Base-by-base conservation (phyloP, 2,329 filamentous ascomycete species). In the Botrytis galanthina region DNA sequence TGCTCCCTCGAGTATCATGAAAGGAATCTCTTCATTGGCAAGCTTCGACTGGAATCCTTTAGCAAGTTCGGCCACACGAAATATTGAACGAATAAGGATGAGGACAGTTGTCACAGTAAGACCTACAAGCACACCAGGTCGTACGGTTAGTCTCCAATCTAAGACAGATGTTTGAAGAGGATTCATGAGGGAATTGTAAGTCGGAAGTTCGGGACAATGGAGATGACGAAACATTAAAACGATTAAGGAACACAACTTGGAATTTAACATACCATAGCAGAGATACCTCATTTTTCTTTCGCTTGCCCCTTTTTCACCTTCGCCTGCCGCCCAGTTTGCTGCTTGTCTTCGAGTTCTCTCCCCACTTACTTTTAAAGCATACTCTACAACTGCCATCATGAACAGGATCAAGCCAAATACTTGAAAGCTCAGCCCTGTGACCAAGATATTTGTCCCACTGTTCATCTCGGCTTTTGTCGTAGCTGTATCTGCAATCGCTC, bases 11-110 rank as follows among this genome's bases (percentile, higher is more conserved):
- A 86, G 77, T 2, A 80, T 81, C 76, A 86, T 85, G 74, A 87
- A 86, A 14, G 82, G 77, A 0, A 79, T 77, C 76, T 87, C 79
- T 54, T 86, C 78, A 60, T 81, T 81, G 71, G 88, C 86, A 72
- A 90, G 78, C 26, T 81, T 76, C 1, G 86, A 86, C 16, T 77
- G 77, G 82, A 87, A 90, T 7, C 88, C 88, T 51, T 86, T 82
- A 68, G 83, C 84, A 73, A 90, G 80, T 80, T 90, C 88, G 1
- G 85, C 85, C n/a, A 89, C 86, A 68, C 89, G 85, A 78, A 87
- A 90, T 46, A 86, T 84, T 60, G 84, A 88, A 32, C 88, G 83
- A 35, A 87, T 84, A 67, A 89, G 85, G 76, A 90, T 87, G 68
- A 76, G 72, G 37, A 76, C 37, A n/a, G 83, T 84, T 2, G 89